Evolutionary conservation across 768 basidiomycete species (phyloP), one percentile per base, ranked within the genome.

Genomic region (Mycena indigotica): DNA sequence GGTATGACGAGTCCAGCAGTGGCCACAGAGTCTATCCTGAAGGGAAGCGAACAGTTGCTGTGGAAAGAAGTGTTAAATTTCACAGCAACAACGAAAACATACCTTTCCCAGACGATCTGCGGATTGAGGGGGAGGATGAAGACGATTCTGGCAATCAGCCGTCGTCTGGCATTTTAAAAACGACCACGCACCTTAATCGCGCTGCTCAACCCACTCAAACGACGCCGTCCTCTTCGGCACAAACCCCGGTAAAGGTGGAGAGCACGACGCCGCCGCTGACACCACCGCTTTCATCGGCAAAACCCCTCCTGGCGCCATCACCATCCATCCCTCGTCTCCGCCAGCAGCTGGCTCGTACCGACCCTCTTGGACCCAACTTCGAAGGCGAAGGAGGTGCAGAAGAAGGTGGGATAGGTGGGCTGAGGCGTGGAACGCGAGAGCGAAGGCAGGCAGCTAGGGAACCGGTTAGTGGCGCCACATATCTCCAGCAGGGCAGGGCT

Each of bases 11-110:
- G 16, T 65, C 66, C 46, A 49, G 48, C 48, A 60, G 63, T 49
- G 70, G 68, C 16, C 62, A 66, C 50, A 53, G 66, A 12, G 60
- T 73, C 25, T 73, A 68, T 57, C 72, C 65, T 66, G 65, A 65
- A 38, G 55, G 44, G 4, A 67, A 69, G 32, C 30, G 57, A 1
- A 48, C 13, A 5, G 64, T 73, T 12, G 63, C 61, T 23, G 56
- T 70, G 25, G 71, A 73, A 52, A 32, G 60, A 26, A 65, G 70
- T 55, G 53, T 67, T 13, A 45, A 58, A 29, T 66, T 70, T 49
- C 56, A 65, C 32, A 59, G 59, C 39, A 50, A 65, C 16, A 58
- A 65, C n/a, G 55, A 50, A 2, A 48, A 68, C 8, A 55, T 53
- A 40, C 67, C 62, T 12, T 29, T 49, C 48, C 48, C 48, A 49